phyloP scores from a whole-genome alignment of 2,329 filamentous ascomycete genomes.

The Plenodomus lindquistii region DNA sequence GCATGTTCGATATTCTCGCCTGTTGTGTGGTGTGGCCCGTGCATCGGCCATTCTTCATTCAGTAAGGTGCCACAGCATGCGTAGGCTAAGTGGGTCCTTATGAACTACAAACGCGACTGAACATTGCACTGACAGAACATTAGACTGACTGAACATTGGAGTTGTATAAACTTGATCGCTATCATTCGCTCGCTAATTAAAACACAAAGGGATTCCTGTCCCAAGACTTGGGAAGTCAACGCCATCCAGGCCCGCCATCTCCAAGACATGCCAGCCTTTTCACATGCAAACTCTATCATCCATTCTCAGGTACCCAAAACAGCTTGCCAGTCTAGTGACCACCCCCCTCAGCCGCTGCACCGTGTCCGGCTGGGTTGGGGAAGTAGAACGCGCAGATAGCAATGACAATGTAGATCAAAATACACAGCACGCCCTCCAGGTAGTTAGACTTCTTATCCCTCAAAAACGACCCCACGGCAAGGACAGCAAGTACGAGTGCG shows the following conservation, averaged over 20 bases:
- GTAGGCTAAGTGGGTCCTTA: background rate
- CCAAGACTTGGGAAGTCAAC: conserved; percentile 4
- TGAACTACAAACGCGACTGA: background rate
- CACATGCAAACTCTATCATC: background rate
- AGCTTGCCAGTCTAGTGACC: conserved; percentile 1
- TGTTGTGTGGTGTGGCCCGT: conserved; percentile 22
- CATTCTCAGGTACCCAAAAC: background rate
- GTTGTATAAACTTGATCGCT: background rate
- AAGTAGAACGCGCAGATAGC: conserved; percentile 66
- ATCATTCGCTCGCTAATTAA: conserved; percentile 21
- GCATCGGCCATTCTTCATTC: background rate
- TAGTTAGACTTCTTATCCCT: conserved; percentile 90
- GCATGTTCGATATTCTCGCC: conserved; percentile 17
- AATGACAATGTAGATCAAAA: conserved; percentile 69
- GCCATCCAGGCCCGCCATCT: background rate
- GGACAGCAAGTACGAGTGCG: conserved; percentile 78
- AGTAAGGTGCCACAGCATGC: conserved; percentile 1
- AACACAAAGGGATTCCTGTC: conserved; percentile 1
- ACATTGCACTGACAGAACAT: background rate
- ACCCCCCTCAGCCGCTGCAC: conserved; percentile 7
- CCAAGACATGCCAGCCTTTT: background rate
- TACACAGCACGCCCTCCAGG: conserved; percentile 79
- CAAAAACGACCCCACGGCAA: conserved; percentile 86
- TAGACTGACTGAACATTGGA: background rate
- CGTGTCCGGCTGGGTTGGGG: conserved; percentile 52